phyloP scores from a whole-genome alignment of 1,284 basidiomycete genomes.

The Phylloboletellus chloephorus region DNA sequence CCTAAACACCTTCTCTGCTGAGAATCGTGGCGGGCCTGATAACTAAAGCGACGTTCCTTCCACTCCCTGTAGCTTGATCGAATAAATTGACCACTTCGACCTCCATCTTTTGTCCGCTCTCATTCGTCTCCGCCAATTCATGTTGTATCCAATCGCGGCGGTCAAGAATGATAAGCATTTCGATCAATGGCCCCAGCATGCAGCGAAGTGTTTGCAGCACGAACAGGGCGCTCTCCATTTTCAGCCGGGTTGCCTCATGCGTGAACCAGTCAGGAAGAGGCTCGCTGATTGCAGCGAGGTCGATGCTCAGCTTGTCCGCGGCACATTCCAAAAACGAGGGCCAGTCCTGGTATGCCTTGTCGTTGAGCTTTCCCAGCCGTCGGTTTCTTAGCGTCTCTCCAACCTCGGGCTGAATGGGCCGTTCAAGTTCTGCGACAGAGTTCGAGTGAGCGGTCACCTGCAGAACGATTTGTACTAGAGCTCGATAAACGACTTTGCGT shows the following conservation, averaged over 20 bases:
- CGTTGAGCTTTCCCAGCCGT: slow-evolving; percentile 43
- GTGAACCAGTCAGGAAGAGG: slow-evolving; percentile 25
- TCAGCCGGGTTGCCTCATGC: slow-evolving; percentile 20
- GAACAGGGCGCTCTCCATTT: slow-evolving; percentile 36
- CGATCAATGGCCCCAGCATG: slow-evolving; percentile 46
- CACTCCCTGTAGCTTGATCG: slow-evolving; percentile 60
- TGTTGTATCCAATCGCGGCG: slow-evolving; percentile 42
- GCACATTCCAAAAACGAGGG: slow-evolving; percentile 38
- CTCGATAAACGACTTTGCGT: slow-evolving; percentile 62
- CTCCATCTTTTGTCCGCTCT: slow-evolving; percentile 26
- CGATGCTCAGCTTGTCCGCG: slow-evolving; percentile 35
- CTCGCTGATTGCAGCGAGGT: slow-evolving; percentile 21
- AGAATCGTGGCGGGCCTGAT: slow-evolving; percentile 30
- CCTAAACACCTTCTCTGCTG: slow-evolving; percentile 6
- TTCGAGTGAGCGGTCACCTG: slow-evolving; percentile 7
- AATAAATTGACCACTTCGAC: slow-evolving; percentile 59
- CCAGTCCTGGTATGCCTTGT: slow-evolving; percentile 45
- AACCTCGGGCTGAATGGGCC: slow-evolving; percentile 15
- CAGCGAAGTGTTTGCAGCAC: slow-evolving; percentile 48
- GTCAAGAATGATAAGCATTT: slow-evolving; percentile 46
- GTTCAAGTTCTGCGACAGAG: slow-evolving; percentile 6
- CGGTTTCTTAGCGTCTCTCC: slow-evolving; percentile 38
- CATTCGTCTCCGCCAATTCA: slow-evolving; percentile 30
- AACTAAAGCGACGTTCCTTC: slow-evolving; percentile 56
- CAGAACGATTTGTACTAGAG: slow-evolving; percentile 39